These are phyloP conservation scores for Boletus pseudopeckii DNA, from an alignment of 768 basidiomycete genomes.

Conservation along the genomic window DNA sequence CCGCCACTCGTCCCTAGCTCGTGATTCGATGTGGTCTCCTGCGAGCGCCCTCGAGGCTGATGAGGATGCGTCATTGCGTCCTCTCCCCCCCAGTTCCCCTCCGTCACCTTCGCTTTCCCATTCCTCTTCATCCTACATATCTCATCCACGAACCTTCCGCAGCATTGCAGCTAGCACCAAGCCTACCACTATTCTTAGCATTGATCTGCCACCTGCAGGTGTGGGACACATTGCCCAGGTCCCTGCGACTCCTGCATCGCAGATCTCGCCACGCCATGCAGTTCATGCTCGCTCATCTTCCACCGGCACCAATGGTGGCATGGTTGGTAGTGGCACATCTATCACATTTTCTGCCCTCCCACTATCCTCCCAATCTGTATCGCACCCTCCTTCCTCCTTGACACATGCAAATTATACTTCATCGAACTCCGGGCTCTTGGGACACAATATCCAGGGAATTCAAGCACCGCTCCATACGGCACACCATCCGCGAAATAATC, in stretches of 20 bases:
- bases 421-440: constrained; percentile 32
- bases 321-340: constrained; percentile 50
- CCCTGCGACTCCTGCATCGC: constrained; percentile 55
- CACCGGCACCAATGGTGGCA: constrained; percentile 44
- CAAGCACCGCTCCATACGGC: constrained; percentile 87
- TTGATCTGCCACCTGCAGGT: constrained; percentile 76
- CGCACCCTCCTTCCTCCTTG: constrained; percentile 40
- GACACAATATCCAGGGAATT: constrained; percentile 32
- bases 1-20: constrained; percentile 56
- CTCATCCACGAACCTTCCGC: constrained; percentile 75
- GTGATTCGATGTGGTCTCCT: constrained; percentile 79
- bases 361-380: constrained; percentile 42
- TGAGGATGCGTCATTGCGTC: constrained; percentile 90
- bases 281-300: constrained; percentile 63
- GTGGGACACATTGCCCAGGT: constrained; percentile 93
- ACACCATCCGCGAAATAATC: constrained; percentile 96
- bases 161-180: constrained; percentile 88
- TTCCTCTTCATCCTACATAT: constrained; percentile 81
- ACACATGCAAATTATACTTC: constrained; percentile 17
- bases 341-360: constrained; percentile 75
- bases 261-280: constrained; percentile 47
- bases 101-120: constrained; percentile 84
- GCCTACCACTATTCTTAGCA: constrained; percentile 89
- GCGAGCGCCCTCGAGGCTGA: constrained; percentile 78
- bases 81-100: constrained; percentile 83